phyloP scores from a whole-genome alignment of 2,329 filamentous ascomycete genomes.

The Ophiostoma novo-ulmi region DNA sequence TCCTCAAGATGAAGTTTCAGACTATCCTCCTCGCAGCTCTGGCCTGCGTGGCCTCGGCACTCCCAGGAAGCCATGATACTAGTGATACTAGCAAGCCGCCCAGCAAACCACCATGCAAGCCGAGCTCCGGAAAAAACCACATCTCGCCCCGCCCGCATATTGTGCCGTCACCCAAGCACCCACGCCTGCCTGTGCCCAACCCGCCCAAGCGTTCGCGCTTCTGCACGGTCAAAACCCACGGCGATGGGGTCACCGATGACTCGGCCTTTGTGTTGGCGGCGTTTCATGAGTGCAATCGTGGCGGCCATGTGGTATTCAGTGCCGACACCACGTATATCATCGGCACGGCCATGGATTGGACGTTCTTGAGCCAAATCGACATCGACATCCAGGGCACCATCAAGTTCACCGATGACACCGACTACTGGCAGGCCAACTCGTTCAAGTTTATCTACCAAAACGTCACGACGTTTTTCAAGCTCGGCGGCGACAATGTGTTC shows the following conservation, averaged over 20 bases:
- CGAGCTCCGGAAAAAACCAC: slow-evolving; percentile 15
- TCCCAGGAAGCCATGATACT: slow-evolving; percentile 5
- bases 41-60: slow-evolving; percentile 15
- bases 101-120: slow-evolving; percentile 2
- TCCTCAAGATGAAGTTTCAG: slow-evolving; percentile 14
- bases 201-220: slow-evolving; percentile 39
- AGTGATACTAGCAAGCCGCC: neutral
- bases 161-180: slow-evolving; percentile 27
- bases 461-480: slow-evolving; percentile 60
- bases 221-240: slow-evolving; percentile 54
- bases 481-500: slow-evolving; percentile 61
- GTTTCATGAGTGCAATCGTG: slow-evolving; percentile 55
- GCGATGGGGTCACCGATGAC: slow-evolving; percentile 33
- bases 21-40: neutral
- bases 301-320: slow-evolving; percentile 54
- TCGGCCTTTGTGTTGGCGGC: slow-evolving; percentile 48
- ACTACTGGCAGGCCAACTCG: slow-evolving; percentile 60
- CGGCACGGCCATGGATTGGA: slow-evolving; percentile 52
- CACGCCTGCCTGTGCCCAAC: slow-evolving; percentile 31
- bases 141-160: slow-evolving; percentile 28
- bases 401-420: slow-evolving; percentile 59
- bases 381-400: slow-evolving; percentile 40
- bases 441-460: slow-evolving; percentile 63
- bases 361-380: slow-evolving; percentile 52
- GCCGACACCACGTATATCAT: slow-evolving; percentile 47